Evolutionary conservation across 352 stramenopile genomes (phyloP).

Genomic region (Phytophthora citrophthora): DNA sequence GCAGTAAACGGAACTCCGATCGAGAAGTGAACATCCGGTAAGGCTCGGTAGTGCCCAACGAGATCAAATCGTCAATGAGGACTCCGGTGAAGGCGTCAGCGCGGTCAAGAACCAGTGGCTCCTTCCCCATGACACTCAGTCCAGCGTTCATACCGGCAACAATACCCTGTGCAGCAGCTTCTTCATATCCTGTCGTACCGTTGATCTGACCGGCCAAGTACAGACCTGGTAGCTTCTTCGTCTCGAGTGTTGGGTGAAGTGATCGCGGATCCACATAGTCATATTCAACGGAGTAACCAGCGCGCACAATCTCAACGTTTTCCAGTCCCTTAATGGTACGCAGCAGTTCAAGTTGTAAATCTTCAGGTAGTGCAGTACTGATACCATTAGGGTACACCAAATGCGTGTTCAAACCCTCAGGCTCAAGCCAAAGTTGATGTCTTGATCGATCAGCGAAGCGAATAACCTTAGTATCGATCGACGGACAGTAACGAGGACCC

Average conservation of each 20-base stretch:
- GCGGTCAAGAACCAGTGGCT: constrained; percentile 93
- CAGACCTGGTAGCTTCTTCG: constrained; percentile 91
- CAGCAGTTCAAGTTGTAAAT: constrained; percentile 96
- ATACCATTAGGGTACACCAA: constrained; percentile 99
- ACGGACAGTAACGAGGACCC: constrained; percentile 95
- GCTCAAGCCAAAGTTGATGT: constrained; percentile 97
- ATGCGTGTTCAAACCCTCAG: constrained; percentile 96
- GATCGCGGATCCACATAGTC: constrained; percentile 97
- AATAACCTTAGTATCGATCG: constrained; percentile 96
- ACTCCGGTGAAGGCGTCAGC: constrained; percentile 97
- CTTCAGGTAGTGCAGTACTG: constrained; percentile 89
- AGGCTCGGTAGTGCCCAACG: constrained; percentile 95
- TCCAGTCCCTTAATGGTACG: constrained; percentile 96
- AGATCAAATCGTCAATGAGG: constrained; percentile 99
- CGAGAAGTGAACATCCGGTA: constrained; percentile 99
- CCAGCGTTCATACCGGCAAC: constrained; percentile 97
- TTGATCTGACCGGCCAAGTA: constrained; percentile 99
- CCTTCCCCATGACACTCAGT: constrained; percentile 63
- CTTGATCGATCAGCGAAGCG: constrained; percentile 78
- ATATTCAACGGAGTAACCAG: constrained; percentile 99
- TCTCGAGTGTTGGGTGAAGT: constrained; percentile 95
- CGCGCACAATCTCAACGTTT: constrained; percentile 94
- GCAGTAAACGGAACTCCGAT: constrained; percentile 89
- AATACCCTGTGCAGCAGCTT: constrained; percentile 97
- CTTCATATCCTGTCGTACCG: constrained; percentile 99